Percentiles rank a stretch among this genome's conserved stretches.
phyloP scores from a whole-genome alignment of 306 rosid genomes.

The Quercus rubra region DNA sequence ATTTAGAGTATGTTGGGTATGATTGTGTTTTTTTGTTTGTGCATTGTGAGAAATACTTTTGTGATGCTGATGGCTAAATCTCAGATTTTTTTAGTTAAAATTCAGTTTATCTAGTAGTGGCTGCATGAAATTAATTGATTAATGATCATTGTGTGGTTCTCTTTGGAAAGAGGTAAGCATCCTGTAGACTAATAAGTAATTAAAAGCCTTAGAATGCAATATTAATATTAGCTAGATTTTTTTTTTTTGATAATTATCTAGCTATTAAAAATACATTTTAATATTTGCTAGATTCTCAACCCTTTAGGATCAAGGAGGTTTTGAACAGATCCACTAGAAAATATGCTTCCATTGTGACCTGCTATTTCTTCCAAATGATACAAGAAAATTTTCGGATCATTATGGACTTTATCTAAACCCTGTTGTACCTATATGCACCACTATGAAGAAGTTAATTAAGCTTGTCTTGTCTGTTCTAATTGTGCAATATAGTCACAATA shows the following conservation, averaged over 20 bases:
- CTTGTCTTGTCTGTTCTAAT: background rate
- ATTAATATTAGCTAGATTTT: no score
- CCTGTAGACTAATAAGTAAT: background rate
- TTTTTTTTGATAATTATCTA: no score
- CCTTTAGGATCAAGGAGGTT: background rate
- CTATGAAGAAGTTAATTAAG: background rate
- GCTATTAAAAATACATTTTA: no score
- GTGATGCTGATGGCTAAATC: background rate
- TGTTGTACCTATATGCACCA: background rate
- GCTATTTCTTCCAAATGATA: background rate
- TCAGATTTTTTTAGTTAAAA: background rate
- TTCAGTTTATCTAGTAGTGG: background rate
- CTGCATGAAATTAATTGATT: background rate
- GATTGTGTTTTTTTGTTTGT: slow-evolving; percentile 11
- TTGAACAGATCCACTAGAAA: background rate
- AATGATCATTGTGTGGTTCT: background rate
- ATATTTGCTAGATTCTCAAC: background rate
- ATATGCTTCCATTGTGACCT: background rate
- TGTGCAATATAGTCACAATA: background rate
- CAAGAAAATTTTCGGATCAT: background rate
- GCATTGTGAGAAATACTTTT: slow-evolving; percentile 2
- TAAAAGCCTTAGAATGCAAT: background rate
- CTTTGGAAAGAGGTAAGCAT: background rate
- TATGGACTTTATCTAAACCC: background rate
- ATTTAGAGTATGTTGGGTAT: slow-evolving; percentile 43